phyloP scores from a whole-genome alignment of 768 basidiomycete genomes.

The Baorangia bicolor region DNA sequence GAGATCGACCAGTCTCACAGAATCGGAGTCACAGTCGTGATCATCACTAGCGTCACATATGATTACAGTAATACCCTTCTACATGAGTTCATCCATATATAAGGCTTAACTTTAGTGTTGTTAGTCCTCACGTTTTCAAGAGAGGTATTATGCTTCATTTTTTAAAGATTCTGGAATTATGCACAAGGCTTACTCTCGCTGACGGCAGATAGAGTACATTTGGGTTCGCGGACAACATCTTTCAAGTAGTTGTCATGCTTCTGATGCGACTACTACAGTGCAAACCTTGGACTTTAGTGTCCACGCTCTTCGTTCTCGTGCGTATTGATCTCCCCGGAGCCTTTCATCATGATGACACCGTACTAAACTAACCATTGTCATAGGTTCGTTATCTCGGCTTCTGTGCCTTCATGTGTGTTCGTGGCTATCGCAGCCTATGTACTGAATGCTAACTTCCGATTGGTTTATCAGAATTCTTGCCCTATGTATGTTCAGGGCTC shows the following conservation, averaged over 20 bases:
- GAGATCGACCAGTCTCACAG: neutral
- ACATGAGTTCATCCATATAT: neutral
- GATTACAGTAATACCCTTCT: neutral
- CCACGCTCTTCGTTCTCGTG: neutral
- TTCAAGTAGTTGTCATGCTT: neutral
- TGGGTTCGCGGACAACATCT: neutral
- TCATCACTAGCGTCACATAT: neutral
- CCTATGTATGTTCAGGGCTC: neutral
- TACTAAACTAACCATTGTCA: neutral
- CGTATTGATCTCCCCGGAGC: neutral
- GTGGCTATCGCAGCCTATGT: neutral
- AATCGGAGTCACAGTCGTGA: neutral
- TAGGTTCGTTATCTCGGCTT: slow-evolving; percentile 6
- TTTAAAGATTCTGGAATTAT: neutral
- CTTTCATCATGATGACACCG: neutral
- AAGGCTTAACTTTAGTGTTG: neutral
- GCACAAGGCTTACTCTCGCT: neutral
- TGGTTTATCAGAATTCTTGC: neutral
- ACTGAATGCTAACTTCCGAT: neutral
- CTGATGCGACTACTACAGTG: neutral
- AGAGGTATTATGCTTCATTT: neutral
- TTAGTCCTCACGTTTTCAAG: slow-evolving; percentile 1
- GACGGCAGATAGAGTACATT: slow-evolving; percentile 3
- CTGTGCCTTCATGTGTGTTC: neutral
- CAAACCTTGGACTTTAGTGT: neutral